Base-by-base conservation (phyloP, 257 asterid genomes). In the Eustoma russellianum region DNA sequence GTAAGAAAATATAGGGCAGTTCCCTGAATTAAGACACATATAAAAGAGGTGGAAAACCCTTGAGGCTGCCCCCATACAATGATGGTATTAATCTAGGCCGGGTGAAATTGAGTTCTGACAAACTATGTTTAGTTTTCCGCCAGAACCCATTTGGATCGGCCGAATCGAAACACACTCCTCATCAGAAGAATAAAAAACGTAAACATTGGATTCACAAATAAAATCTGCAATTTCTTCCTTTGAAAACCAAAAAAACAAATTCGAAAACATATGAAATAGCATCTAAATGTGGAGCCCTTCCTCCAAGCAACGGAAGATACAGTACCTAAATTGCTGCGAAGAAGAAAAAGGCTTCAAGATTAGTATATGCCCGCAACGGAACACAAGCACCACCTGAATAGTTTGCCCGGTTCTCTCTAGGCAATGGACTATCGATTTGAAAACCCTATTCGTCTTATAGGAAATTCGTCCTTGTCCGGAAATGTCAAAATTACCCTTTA, bases 61-160 rank as follows among this genome's bases (percentile, higher is more conserved):
- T 58, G 19, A 63, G 63, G 62, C 60, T 24, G 74, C 74, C 79
- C 56, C 3, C 10, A 48, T 18, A 7, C 12, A 24, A 5, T 7
- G 0, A 19, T 33, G 30, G 10, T 30, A 5, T 2, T 12, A 0
- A 70, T 76, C 6, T 78, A 52, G 85, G 82, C 85, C 82, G 85
- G 82, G 85, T 78, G 85, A 78, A 78, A 78, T 78, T 60, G 85
- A 70, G 70, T 43, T 71, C 67, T 56, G 74, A 46, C 71, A 66
- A 48, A 64, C 60, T 7, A n/a, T 61, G 45, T 35, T 61, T 56
- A 0, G n/a, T 56, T 24, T 44, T 48, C 18, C 46, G 44, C 56
- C 76, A 67, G 83, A 79, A 61, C 88, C 78, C 93, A 70, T 83
- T 38, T 83, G 93, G 93, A 83, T 15, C 93, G 87, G 79, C 88